These are phyloP conservation scores for Blepharisma undulans DNA, from an alignment of 169 alveolate species.

Conservation along the genomic window DNA sequence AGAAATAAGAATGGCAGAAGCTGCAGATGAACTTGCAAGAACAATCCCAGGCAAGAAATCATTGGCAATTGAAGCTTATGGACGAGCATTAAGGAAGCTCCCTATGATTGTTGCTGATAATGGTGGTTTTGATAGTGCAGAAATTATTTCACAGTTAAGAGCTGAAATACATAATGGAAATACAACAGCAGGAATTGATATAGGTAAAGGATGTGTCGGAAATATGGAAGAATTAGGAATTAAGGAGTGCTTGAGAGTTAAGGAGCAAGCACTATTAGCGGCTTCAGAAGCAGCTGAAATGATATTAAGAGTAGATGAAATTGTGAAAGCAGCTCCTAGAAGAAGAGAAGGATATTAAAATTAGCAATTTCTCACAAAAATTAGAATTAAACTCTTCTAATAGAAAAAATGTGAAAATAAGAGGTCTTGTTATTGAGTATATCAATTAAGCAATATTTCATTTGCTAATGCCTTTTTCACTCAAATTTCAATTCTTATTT, in stretches of 20 bases:
- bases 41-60: constrained; percentile 94
- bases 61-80: constrained; percentile 97
- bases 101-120: constrained; percentile 98
- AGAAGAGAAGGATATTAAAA: constrained; percentile 82
- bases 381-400: background rate
- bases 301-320: constrained; percentile 98
- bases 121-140: constrained; percentile 98
- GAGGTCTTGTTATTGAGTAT: too few species aligned
- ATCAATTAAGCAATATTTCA: background rate
- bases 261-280: constrained; percentile 94
- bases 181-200: constrained; percentile 75
- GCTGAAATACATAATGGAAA: constrained; percentile 62
- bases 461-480: background rate
- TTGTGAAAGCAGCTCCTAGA: constrained; percentile 98
- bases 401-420: background rate
- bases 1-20: constrained; percentile 97
- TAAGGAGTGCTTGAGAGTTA: constrained; percentile 95
- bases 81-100: constrained; percentile 95
- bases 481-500: too few species aligned
- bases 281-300: constrained; percentile 99
- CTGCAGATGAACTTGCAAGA: constrained; percentile 94
- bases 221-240: constrained; percentile 95
- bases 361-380: background rate
- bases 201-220: constrained; percentile 91
- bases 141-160: constrained; percentile 94